Conservation (phyloP, 129 eudicot species). For the Ambrosia trifida region DNA sequence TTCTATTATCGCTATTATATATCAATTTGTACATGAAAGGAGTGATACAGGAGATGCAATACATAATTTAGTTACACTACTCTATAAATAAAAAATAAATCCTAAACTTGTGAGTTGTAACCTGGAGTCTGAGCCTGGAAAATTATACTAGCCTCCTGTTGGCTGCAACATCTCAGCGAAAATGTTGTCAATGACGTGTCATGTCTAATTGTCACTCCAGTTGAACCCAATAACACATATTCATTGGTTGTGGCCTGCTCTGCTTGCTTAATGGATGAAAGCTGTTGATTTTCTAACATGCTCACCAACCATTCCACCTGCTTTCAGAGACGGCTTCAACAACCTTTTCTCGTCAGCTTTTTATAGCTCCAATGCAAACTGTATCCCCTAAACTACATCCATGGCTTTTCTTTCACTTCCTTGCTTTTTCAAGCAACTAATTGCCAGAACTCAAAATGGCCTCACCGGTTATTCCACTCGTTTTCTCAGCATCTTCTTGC, state of each 20-base stretch:
- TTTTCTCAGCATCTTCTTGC: slow-evolving; percentile 26
- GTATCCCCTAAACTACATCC: slow-evolving; percentile 25
- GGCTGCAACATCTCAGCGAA: slow-evolving; percentile 8
- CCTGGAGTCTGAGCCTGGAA: neutral
- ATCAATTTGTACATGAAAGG: slow-evolving; percentile 6
- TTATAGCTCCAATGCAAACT: slow-evolving; percentile 35
- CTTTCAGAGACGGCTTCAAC: too few relatives aligned
- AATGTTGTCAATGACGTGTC: slow-evolving; percentile 5
- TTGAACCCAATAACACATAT: slow-evolving; percentile 20
- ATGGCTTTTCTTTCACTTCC: slow-evolving; percentile 13
- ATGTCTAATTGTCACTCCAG: slow-evolving; percentile 6
- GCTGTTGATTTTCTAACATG: slow-evolving; percentile 9
- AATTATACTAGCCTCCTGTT: neutral
- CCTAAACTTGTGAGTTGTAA: slow-evolving; percentile 6
- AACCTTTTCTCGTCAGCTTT: slow-evolving; percentile 17
- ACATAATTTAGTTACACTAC: slow-evolving; percentile 1
- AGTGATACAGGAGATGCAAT: neutral
- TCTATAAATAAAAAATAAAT: neutral
- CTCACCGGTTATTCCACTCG: neutral
- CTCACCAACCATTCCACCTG: neutral
- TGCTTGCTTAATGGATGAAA: slow-evolving; percentile 14
- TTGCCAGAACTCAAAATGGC: too few relatives aligned
- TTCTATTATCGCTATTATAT: neutral
- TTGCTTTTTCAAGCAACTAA: slow-evolving; percentile 21
- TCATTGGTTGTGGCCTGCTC: slow-evolving; percentile 20